A percentile compares a stretch with the other conserved stretches of the same genome.
Evolutionary conservation across 768 basidiomycete species (phyloP).

Genomic region (Leccinellum rugosiceps): DNA sequence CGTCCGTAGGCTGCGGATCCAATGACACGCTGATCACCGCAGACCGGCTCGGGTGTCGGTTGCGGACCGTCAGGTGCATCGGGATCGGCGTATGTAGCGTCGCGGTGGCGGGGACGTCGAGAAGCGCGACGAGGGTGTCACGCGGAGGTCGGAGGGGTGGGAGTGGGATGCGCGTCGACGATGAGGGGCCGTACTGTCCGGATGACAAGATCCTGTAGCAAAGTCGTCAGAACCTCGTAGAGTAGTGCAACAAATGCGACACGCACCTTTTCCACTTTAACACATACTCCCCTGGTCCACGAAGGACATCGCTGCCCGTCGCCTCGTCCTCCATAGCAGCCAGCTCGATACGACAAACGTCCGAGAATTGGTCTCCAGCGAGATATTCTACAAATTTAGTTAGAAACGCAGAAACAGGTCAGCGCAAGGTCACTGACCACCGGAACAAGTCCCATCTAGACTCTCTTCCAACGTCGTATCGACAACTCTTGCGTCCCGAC

Average conservation of each 20-base stretch:
- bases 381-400: constrained; percentile 47
- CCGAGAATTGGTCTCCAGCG: constrained; percentile 61
- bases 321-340: constrained; percentile 13
- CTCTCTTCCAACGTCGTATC: constrained; percentile 51
- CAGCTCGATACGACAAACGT: constrained; percentile 51
- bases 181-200: constrained; percentile 41
- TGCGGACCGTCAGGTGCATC: constrained; percentile 51
- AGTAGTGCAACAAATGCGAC: too few relatives aligned
- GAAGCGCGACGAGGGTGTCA: constrained; percentile 62
- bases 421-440: constrained; percentile 38
- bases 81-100: constrained; percentile 59
- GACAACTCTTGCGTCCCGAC: constrained; percentile 46
- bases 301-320: constrained; percentile 38
- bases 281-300: too few relatives aligned
- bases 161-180: constrained; percentile 53
- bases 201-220: constrained; percentile 43
- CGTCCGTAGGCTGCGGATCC: constrained; percentile 63
- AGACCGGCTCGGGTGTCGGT: constrained; percentile 56
- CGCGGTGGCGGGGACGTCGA: constrained; percentile 59
- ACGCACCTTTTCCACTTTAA: too few relatives aligned
- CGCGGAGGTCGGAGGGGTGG: constrained; percentile 59
- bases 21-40: constrained; percentile 70
- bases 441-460: constrained; percentile 43
- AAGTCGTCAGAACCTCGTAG: constrained; percentile 57
- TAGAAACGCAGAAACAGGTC: neutral